A percentile compares a stretch with the other conserved stretches of the same genome.
Evolutionary conservation across 352 stramenopile species (phyloP).

Genomic region (Pythium folliculosum): DNA sequence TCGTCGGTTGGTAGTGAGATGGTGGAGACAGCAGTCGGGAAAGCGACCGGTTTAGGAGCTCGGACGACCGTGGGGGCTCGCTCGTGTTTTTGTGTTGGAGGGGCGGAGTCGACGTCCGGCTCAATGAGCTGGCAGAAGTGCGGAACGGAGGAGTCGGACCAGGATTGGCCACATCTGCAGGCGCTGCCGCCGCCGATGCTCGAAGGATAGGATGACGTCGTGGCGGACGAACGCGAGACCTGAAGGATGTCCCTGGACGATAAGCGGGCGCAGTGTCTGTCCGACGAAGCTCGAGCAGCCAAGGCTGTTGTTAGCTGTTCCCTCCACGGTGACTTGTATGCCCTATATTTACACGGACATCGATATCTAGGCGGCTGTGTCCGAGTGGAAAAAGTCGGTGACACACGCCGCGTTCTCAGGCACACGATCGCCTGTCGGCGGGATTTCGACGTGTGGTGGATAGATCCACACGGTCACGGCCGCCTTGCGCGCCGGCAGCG

Average conservation of each 20-base stretch:
- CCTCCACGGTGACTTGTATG: too few species aligned
- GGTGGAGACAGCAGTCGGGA: neutral
- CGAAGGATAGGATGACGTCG: neutral
- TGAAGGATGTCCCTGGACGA: too few species aligned
- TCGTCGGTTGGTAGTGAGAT: neutral
- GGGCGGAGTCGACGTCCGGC: neutral
- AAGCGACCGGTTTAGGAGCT: neutral
- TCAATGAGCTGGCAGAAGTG: constrained; percentile 75
- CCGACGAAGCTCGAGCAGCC: too few species aligned
- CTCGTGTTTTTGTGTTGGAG: constrained; percentile 2
- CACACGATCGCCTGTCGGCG: constrained; percentile 55
- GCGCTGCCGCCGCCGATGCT: neutral
- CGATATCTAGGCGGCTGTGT: neutral
- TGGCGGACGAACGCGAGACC: neutral
- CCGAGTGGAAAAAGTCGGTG: constrained; percentile 51
- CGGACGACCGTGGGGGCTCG: neutral
- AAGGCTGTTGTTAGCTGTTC: too few species aligned
- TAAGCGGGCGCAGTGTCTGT: too few species aligned
- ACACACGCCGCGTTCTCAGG: constrained; percentile 38
- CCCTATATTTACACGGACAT: constrained; percentile 28
- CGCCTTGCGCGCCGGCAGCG: constrained; percentile 54
- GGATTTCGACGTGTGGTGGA: constrained; percentile 61
- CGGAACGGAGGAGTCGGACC: constrained; percentile 52
- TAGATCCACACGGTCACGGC: constrained; percentile 75
- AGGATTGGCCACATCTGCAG: constrained; percentile 73